Percentiles rank a stretch among this genome's conserved stretches.
phyloP scores from a whole-genome alignment of 2,329 filamentous ascomycete genomes.

The Xylariomycetidae sp. region DNA sequence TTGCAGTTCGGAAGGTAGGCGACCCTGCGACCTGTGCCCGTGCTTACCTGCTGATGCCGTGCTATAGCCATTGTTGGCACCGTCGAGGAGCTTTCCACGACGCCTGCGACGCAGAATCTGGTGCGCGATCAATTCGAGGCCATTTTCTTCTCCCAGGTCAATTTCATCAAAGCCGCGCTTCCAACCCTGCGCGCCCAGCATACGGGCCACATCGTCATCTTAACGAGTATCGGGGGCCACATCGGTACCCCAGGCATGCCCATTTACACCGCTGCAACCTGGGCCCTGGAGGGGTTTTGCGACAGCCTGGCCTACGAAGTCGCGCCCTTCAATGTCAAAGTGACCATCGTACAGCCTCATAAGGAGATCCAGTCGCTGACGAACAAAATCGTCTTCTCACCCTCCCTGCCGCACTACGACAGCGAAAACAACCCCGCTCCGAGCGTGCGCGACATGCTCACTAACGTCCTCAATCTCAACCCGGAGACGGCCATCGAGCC shows the following conservation, averaged over 20 bases:
- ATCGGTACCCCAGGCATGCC: conserved; percentile 87
- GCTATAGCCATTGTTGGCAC: conserved; percentile 72
- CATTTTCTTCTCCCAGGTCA: conserved; percentile 93
- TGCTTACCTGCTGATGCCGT: conserved; percentile 12
- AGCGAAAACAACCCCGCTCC: conserved; percentile 69
- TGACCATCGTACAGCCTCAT: conserved; percentile 92
- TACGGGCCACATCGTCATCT: conserved; percentile 82
- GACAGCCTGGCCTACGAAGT: conserved; percentile 95
- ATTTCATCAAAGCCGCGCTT: conserved; percentile 85
- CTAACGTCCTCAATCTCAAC: conserved; percentile 70
- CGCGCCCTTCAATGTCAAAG: conserved; percentile 91
- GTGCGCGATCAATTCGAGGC: conserved; percentile 89
- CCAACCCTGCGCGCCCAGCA: conserved; percentile 73
- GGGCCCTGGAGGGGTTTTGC: conserved; percentile 94
- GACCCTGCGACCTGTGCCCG: conserved; percentile 3
- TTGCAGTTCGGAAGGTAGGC: conserved; percentile 75
- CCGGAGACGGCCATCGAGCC: conserved; percentile 53
- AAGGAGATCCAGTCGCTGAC: conserved; percentile 86
- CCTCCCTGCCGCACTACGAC: conserved; percentile 61
- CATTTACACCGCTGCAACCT: conserved; percentile 87
- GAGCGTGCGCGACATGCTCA: conserved; percentile 75
- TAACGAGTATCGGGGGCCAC: conserved; percentile 87
- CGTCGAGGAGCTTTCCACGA: conserved; percentile 81
- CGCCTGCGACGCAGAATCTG: conserved; percentile 65
- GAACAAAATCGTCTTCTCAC: conserved; percentile 79